A percentile compares a stretch with the other conserved stretches of the same genome.
Evolutionary conservation across 2,329 filamentous ascomycete genomes (phyloP).

Genomic region (Aureobasidium vineae): DNA sequence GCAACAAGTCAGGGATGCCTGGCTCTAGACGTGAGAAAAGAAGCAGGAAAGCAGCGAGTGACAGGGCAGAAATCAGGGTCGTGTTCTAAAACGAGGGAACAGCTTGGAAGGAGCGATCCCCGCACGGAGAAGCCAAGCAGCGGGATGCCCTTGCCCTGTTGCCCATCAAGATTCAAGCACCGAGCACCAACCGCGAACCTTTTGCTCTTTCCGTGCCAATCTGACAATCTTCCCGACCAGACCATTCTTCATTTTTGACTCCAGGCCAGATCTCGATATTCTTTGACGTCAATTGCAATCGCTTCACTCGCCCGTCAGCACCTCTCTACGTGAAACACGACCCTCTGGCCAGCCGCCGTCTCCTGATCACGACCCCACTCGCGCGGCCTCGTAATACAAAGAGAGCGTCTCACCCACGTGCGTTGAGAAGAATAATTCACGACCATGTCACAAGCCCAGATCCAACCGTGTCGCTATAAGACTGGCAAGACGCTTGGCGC

Average conservation of each 20-base stretch:
- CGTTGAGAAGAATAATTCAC: constrained; percentile 2
- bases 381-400: not conserved
- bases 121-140: constrained; percentile 13
- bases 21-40: not conserved
- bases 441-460: constrained; percentile 49
- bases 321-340: constrained; percentile 9
- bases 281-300: not conserved
- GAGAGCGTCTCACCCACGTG: constrained; percentile 1
- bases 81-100: not conserved
- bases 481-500: constrained; percentile 96
- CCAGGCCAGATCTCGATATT: not conserved
- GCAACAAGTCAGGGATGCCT: not conserved
- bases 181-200: not conserved
- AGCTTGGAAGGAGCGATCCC: constrained; percentile 4
- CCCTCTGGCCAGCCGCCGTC: not conserved
- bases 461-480: constrained; percentile 97
- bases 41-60: constrained; percentile 1
- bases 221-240: not conserved
- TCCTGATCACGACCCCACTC: constrained; percentile 12
- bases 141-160: not conserved
- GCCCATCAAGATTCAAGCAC: not conserved
- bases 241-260: no score
- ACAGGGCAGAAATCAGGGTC: constrained; percentile 3
- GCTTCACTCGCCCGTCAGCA: not conserved
- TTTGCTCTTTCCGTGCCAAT: not conserved